Conservation (phyloP, 768 basidiomycete genomes). For the Leccinellum luteum region DNA sequence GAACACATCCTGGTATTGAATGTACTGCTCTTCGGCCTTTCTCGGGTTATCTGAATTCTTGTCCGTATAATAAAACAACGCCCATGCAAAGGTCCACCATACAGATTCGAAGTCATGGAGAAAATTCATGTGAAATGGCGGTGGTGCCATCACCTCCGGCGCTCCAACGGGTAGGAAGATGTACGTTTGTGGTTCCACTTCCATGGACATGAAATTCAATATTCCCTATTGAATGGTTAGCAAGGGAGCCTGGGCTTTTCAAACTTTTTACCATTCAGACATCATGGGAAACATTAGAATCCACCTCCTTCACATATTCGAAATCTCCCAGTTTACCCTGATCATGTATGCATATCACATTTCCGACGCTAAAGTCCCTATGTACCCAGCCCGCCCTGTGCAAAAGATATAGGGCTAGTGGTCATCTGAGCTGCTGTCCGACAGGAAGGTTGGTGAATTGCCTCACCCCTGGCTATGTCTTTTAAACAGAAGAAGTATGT, state of each 20-base stretch:
- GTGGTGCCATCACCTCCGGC: neutral
- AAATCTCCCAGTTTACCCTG: constrained; percentile 11
- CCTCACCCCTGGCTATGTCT: neutral
- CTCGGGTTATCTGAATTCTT: neutral
- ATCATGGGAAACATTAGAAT: neutral
- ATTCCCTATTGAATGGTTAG: neutral
- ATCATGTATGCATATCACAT: neutral
- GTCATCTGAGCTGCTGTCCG: no score
- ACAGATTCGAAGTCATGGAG: neutral
- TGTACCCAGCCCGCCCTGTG: constrained; percentile 9
- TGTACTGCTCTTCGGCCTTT: no score
- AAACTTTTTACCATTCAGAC: constrained; percentile 6
- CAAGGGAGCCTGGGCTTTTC: neutral
- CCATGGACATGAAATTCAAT: neutral
- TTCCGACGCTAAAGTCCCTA: constrained; percentile 2
- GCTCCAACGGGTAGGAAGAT: neutral
- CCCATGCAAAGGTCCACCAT: neutral
- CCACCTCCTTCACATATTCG: constrained; percentile 7
- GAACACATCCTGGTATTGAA: no score
- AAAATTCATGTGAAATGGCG: neutral
- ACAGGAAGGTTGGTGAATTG: no score
- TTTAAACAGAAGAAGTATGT: neutral
- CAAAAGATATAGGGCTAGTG: neutral
- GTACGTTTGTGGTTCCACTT: neutral
- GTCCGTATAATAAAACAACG: neutral